phyloP scores from a whole-genome alignment of 495 filamentous ascomycete genomes.

The Penicillium cosmopolitanum region DNA sequence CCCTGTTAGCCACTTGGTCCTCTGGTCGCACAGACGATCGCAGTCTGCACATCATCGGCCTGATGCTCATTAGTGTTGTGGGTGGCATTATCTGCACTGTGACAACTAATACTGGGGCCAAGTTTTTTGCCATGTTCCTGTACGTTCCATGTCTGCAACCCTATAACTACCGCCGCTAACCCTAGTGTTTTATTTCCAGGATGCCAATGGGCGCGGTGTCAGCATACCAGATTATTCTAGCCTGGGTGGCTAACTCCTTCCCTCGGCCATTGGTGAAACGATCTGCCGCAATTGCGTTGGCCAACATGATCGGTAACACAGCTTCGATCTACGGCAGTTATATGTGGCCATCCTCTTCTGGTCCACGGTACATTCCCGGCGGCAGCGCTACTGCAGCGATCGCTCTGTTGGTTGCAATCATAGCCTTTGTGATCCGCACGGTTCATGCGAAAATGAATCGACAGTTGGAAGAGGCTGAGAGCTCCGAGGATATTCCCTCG shows the following conservation, averaged over 20 bases:
- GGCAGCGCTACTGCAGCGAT: slow-evolving; percentile 37
- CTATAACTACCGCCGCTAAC: slow-evolving; percentile 4
- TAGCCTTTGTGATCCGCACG: slow-evolving; percentile 35
- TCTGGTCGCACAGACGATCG: slow-evolving; percentile 77
- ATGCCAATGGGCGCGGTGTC: slow-evolving; percentile 69
- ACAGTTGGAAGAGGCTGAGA: slow-evolving; percentile 56
- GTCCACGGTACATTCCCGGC: slow-evolving; percentile 44
- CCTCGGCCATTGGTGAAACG: slow-evolving; percentile 76
- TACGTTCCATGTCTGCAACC: slow-evolving; percentile 1
- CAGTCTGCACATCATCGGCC: slow-evolving; percentile 68
- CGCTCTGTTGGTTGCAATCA: slow-evolving; percentile 31
- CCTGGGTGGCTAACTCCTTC: slow-evolving; percentile 79
- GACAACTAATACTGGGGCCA: slow-evolving; percentile 63
- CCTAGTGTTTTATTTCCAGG: slow-evolving; percentile 8
- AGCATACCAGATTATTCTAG: slow-evolving; percentile 55
- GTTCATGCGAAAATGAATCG: slow-evolving; percentile 66
- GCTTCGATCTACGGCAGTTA: slow-evolving; percentile 74
- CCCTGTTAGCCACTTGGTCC: slow-evolving; percentile 72
- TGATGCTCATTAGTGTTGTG: slow-evolving; percentile 66
- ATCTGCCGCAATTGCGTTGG: slow-evolving; percentile 66
- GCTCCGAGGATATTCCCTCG: slow-evolving; percentile 39
- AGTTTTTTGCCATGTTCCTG: slow-evolving; percentile 81
- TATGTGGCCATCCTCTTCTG: slow-evolving; percentile 62
- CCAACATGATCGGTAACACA: slow-evolving; percentile 75
- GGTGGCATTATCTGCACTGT: slow-evolving; percentile 75